Percentiles rank a stretch among this genome's conserved stretches.
These are phyloP conservation scores for Buddleja alternifolia DNA, from an alignment of 257 asterid genomes.

Conservation along the genomic window DNA sequence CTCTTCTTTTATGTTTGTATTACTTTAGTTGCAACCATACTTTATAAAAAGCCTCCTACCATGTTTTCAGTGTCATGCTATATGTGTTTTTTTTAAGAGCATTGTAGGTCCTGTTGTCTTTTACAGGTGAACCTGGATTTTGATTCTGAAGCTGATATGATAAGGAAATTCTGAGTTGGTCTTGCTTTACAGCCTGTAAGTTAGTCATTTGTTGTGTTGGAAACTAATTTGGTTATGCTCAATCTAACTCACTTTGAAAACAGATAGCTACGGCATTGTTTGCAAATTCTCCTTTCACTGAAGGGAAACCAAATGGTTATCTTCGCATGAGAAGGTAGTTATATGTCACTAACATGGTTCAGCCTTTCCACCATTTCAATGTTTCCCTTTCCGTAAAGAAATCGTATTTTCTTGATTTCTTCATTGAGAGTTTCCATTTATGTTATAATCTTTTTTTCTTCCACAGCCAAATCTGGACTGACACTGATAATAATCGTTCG, in stretches of 20 bases:
- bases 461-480: constrained; percentile 97
- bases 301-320: constrained; percentile 92
- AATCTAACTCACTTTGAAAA: constrained; percentile 43
- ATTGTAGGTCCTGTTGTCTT: constrained; percentile 18
- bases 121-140: constrained; percentile 95
- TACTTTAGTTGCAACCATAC: not conserved
- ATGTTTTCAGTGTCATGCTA: not conserved
- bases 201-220: constrained; percentile 23
- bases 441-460: constrained; percentile 27
- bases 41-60: constrained; percentile 8
- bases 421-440: constrained; percentile 21
- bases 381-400: constrained; percentile 20
- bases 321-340: constrained; percentile 96
- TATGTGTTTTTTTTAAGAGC: constrained; percentile 15
- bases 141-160: constrained; percentile 95
- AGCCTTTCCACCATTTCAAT: constrained; percentile 17
- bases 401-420: constrained; percentile 22
- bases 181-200: constrained; percentile 97
- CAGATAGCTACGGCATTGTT: constrained; percentile 98
- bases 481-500: constrained; percentile 86
- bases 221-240: constrained; percentile 21
- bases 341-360: constrained; percentile 5
- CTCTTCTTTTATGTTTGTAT: constrained; percentile 6
- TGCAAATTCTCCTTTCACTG: constrained; percentile 97
- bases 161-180: constrained; percentile 93